phyloP scores from a whole-genome alignment of 192 early-diverging fungal genomes.

The Backusella tuberculispora region DNA sequence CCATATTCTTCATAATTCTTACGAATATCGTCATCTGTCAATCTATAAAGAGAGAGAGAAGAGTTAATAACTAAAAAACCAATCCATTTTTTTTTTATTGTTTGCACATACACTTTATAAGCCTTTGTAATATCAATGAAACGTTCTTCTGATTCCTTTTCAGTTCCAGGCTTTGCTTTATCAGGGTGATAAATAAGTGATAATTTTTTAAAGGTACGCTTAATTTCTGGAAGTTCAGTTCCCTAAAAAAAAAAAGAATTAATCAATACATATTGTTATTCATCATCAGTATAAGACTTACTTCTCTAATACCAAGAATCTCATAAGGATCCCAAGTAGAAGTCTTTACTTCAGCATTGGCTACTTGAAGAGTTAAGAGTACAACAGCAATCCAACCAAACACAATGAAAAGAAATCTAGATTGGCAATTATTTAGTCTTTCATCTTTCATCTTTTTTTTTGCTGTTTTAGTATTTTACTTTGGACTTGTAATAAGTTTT shows the following conservation, averaged over 20 bases:
- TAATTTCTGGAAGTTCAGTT: slow-evolving; percentile 60
- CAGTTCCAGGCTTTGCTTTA: slow-evolving; percentile 70
- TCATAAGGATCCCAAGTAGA: slow-evolving; percentile 91
- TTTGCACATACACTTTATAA: slow-evolving; percentile 78
- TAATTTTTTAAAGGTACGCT: slow-evolving; percentile 71
- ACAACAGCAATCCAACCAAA: slow-evolving; percentile 73
- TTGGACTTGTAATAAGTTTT: slow-evolving; percentile 24
- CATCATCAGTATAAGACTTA: slow-evolving; percentile 31
- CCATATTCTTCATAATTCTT: slow-evolving; percentile 95
- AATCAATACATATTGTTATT: background rate
- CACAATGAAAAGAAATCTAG: slow-evolving; percentile 48
- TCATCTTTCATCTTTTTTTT: background rate
- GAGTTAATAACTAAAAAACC: background rate
- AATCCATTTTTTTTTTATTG: no score
- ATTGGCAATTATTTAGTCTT: background rate
- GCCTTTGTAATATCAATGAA: slow-evolving; percentile 93
- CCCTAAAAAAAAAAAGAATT: slow-evolving; percentile 34
- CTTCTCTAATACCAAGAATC: slow-evolving; percentile 81
- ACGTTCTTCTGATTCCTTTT: slow-evolving; percentile 70
- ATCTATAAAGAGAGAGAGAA: slow-evolving; percentile 39
- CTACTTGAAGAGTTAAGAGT: slow-evolving; percentile 65
- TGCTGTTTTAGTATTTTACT: slow-evolving; percentile 18
- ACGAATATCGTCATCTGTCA: slow-evolving; percentile 90
- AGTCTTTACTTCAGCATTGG: slow-evolving; percentile 64
- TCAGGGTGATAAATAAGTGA: slow-evolving; percentile 76